Evolutionary conservation across 2,329 filamentous ascomycete species (phyloP), one percentile per base, ranked within the genome.

Genomic region (Didymella exigua): DNA sequence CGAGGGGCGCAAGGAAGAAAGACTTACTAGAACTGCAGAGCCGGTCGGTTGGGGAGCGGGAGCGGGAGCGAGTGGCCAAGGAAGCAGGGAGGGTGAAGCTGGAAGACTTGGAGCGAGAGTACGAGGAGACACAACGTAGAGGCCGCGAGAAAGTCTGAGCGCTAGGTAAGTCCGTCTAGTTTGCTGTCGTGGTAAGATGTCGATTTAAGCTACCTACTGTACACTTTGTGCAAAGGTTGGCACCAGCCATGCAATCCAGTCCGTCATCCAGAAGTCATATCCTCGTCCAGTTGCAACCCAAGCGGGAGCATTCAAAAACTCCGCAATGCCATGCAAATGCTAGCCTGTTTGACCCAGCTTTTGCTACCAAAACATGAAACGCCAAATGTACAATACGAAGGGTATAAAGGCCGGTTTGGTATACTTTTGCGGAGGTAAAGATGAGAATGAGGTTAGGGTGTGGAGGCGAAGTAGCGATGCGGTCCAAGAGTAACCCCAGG

Each of bases 271-370:
- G 42, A 42, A 21, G 4, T 53, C 43, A 23, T 53, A 27, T 23
- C 31, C 49, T 47, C 30, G 16, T 53, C 11, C 29, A 27, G 36
- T 7, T 8, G 41, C 30, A 34, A 46, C 16, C 41, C 34, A 46
- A 27, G 10, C 6, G 27, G 23, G 37, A 14, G 29, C 19, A 36
- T 6, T 4, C 13, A 16, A 16, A 44, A 53, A 47, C 43, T 29
- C 49, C 43, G 5, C 34, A 46, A 47, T 47, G 43, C 49, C 44
- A 53, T 42, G 43, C 43, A 53, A 46, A 38, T 51, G 33, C 40
- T n/a, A n/a, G 49, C 49, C 47, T 41, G 33, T 51, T 26, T 40
- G 45, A 50, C 9, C 49, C 36, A 33, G 36, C 16, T 42, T 53
- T 47, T 42, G 36, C 37, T 53, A 18, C 30, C 43, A 21, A 29